These are phyloP conservation scores for Emergomyces pasteurianus DNA, from an alignment of 2,329 filamentous ascomycete genomes.

Conservation along the genomic window DNA sequence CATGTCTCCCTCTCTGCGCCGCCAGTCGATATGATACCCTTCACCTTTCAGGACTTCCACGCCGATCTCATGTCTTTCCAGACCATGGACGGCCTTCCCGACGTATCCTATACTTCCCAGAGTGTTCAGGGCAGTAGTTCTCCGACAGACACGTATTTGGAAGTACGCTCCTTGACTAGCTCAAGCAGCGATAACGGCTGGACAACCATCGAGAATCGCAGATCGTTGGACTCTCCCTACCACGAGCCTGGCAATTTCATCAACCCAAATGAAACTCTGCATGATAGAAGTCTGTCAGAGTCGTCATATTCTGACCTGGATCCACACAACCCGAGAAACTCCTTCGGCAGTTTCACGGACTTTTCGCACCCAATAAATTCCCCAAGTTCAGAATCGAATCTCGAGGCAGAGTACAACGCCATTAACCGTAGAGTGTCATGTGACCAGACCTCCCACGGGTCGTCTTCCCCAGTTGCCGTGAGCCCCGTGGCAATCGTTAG, in stretches of 20 bases:
- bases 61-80: slow-evolving; percentile 51
- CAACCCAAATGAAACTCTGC: slow-evolving; percentile 82
- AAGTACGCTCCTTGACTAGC: slow-evolving; percentile 69
- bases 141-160: slow-evolving; percentile 67
- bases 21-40: slow-evolving; percentile 52
- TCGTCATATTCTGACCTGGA: slow-evolving; percentile 65
- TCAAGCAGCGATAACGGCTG: slow-evolving; percentile 81
- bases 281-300: slow-evolving; percentile 76
- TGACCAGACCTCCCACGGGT: slow-evolving; percentile 32
- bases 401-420: slow-evolving; percentile 42
- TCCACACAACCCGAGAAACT: slow-evolving; percentile 47
- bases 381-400: slow-evolving; percentile 64
- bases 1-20: slow-evolving; percentile 35
- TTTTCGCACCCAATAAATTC: slow-evolving; percentile 72
- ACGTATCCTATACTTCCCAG: slow-evolving; percentile 30
- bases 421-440: slow-evolving; percentile 29
- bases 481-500: slow-evolving; percentile 57
- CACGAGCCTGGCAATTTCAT: slow-evolving; percentile 60
- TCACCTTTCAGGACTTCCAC: slow-evolving; percentile 70
- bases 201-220: slow-evolving; percentile 66
- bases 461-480: slow-evolving; percentile 38
- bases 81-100: slow-evolving; percentile 35
- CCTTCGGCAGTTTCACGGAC: slow-evolving; percentile 71
- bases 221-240: slow-evolving; percentile 56
- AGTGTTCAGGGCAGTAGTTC: slow-evolving; percentile 45